Conservation (phyloP, 352 stramenopile species). For the Pythium vanterpoolii region DNA sequence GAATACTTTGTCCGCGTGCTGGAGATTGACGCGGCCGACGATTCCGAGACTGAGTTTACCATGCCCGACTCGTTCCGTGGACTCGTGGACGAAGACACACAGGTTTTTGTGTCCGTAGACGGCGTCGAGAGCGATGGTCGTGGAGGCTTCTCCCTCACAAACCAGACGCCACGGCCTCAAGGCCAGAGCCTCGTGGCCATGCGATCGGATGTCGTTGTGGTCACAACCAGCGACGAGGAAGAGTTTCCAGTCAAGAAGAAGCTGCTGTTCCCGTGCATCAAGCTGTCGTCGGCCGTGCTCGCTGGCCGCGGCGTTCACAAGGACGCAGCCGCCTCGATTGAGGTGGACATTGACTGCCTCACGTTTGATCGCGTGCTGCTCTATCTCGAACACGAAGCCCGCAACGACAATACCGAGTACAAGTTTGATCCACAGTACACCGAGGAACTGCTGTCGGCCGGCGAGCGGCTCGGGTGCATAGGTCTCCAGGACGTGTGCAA, state of each 20-base stretch:
- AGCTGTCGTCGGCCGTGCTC: constrained; percentile 78
- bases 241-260: constrained; percentile 90
- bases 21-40: constrained; percentile 65
- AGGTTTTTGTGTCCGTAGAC: constrained; percentile 62
- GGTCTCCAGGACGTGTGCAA: constrained; percentile 77
- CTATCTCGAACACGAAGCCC: constrained; percentile 82
- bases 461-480: constrained; percentile 65
- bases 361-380: constrained; percentile 88
- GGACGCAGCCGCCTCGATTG: constrained; percentile 51
- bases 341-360: constrained; percentile 83
- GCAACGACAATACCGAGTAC: constrained; percentile 60
- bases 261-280: constrained; percentile 87
- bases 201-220: constrained; percentile 71
- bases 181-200: constrained; percentile 34
- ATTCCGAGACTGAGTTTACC: constrained; percentile 76
- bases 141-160: constrained; percentile 37
- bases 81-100: constrained; percentile 51
- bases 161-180: constrained; percentile 23
- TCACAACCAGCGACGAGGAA: constrained; percentile 82
- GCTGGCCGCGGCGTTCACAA: constrained; percentile 73
- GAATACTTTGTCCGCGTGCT: constrained; percentile 74
- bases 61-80: constrained; percentile 83
- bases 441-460: constrained; percentile 65
- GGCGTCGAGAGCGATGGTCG: constrained; percentile 21
- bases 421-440: constrained; percentile 80